Evolutionary conservation across 495 filamentous ascomycete genomes (phyloP).

Genomic region (Penicillium nucicola): DNA sequence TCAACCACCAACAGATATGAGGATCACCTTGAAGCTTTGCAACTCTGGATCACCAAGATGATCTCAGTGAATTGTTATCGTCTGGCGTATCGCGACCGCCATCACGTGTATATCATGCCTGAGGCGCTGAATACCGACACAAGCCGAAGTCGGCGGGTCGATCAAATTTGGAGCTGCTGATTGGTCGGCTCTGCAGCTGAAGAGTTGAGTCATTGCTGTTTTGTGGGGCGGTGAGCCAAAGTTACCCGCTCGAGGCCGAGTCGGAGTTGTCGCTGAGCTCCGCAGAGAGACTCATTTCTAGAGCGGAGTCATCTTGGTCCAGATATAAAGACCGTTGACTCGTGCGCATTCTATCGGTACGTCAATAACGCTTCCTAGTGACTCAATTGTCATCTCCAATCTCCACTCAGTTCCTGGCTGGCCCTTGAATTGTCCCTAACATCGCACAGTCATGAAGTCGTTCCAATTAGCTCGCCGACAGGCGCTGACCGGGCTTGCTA

Average conservation of each 20-base stretch:
- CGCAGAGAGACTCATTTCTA: slow-evolving; percentile 24
- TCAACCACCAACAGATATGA: neutral
- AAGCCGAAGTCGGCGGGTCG: slow-evolving; percentile 23
- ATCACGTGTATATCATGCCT: neutral
- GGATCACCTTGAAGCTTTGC: neutral
- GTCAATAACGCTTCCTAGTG: slow-evolving; percentile 3
- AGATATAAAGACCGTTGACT: slow-evolving; percentile 20
- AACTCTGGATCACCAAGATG: neutral
- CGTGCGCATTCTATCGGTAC: neutral
- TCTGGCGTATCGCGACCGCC: neutral
- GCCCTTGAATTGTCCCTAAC: slow-evolving; percentile 1
- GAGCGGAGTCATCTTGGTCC: slow-evolving; percentile 22
- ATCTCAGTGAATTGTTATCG: neutral
- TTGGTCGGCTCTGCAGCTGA: slow-evolving; percentile 6
- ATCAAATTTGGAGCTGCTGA: slow-evolving; percentile 1
- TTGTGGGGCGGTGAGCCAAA: slow-evolving; percentile 17
- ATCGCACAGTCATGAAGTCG: slow-evolving; percentile 33
- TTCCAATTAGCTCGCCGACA: slow-evolving; percentile 40
- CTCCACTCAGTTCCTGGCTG: neutral
- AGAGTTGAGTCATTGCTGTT: slow-evolving; percentile 5
- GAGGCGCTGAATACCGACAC: neutral
- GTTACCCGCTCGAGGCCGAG: slow-evolving; percentile 1
- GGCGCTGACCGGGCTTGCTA: slow-evolving; percentile 26
- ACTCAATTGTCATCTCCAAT: slow-evolving; percentile 7
- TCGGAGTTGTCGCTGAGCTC: slow-evolving; percentile 34